Evolutionary conservation across 2,329 filamentous ascomycete species (phyloP).

Genomic region (Periconia sp.): DNA sequence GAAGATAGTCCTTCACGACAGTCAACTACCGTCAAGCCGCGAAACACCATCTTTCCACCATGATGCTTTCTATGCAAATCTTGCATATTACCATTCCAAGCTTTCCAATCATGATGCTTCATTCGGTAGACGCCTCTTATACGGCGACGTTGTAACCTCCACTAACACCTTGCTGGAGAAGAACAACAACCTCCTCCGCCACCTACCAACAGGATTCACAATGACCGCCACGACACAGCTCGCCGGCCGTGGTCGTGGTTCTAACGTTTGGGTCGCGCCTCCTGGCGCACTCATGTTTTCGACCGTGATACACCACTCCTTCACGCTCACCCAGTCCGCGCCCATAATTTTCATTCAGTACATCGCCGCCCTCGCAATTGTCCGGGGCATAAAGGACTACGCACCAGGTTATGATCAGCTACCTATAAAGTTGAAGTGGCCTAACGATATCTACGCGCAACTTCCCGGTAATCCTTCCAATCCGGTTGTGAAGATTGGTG

Average conservation of each 20-base stretch:
- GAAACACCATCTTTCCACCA: constrained; percentile 89
- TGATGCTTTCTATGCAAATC: constrained; percentile 73
- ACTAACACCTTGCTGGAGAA: constrained; percentile 94
- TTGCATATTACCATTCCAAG: constrained; percentile 69
- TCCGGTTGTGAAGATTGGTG: constrained; percentile 85
- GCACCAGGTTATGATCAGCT: constrained; percentile 75
- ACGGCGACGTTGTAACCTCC: constrained; percentile 90
- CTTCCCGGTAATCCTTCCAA: constrained; percentile 58
- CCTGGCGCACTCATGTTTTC: constrained; percentile 87
- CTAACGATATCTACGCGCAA: constrained; percentile 77
- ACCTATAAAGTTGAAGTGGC: constrained; percentile 92
- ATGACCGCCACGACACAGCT: constrained; percentile 86
- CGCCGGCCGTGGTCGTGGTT: constrained; percentile 84
- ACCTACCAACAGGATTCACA: constrained; percentile 85
- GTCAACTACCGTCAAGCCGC: constrained; percentile 69
- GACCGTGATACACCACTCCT: constrained; percentile 82
- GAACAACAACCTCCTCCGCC: constrained; percentile 79
- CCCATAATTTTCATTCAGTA: constrained; percentile 96
- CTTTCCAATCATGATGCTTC: constrained; percentile 61
- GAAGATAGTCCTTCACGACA: constrained; percentile 74
- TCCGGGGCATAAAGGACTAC: constrained; percentile 82
- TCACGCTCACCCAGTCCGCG: constrained; percentile 71
- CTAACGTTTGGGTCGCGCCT: constrained; percentile 94
- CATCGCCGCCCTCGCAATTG: constrained; percentile 84
- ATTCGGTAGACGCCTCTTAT: constrained; percentile 82